These are phyloP conservation scores for Filobasidium uniguttulatum DNA, from an alignment of 1,284 basidiomycete genomes.

Conservation along the genomic window DNA sequence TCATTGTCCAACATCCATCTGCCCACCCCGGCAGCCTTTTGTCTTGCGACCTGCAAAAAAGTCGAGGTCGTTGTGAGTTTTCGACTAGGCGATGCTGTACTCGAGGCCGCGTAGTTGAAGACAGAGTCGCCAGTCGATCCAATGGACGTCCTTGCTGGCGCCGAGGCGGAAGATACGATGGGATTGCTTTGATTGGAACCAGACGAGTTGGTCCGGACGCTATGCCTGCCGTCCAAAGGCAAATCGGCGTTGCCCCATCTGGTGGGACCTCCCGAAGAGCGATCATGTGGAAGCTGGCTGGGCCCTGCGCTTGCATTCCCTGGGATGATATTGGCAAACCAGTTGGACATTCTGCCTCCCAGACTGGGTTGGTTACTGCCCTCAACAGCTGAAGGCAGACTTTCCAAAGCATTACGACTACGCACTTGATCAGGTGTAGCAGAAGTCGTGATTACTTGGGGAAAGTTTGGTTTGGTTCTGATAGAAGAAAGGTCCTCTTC, in stretches of 20 bases:
- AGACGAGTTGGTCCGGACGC: too few relatives aligned
- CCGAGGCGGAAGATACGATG: neutral
- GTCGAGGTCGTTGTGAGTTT: neutral
- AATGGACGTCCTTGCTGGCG: neutral
- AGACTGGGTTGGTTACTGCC: neutral
- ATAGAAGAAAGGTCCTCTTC: too few relatives aligned
- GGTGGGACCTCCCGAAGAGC: too few relatives aligned
- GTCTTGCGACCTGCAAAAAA: conserved; percentile 28
- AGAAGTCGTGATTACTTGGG: neutral
- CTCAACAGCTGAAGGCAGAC: too few relatives aligned
- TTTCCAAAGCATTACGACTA: too few relatives aligned
- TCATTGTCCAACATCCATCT: conserved; percentile 72
- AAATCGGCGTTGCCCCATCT: too few relatives aligned
- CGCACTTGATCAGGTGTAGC: neutral
- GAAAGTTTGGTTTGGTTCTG: too few relatives aligned
- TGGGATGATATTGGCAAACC: conserved; percentile 2
- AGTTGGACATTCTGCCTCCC: neutral
- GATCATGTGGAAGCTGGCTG: too few relatives aligned
- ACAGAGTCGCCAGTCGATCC: neutral
- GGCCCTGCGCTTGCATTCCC: neutral
- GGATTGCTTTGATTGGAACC: too few relatives aligned
- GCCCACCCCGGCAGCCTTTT: conserved; percentile 41
- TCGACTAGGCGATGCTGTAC: neutral
- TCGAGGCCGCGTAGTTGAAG: neutral
- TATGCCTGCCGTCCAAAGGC: too few relatives aligned